A percentile compares a stretch with the other conserved stretches of the same genome.
phyloP scores from a whole-genome alignment of 345 rosid species.

The Trapa bicornis region DNA sequence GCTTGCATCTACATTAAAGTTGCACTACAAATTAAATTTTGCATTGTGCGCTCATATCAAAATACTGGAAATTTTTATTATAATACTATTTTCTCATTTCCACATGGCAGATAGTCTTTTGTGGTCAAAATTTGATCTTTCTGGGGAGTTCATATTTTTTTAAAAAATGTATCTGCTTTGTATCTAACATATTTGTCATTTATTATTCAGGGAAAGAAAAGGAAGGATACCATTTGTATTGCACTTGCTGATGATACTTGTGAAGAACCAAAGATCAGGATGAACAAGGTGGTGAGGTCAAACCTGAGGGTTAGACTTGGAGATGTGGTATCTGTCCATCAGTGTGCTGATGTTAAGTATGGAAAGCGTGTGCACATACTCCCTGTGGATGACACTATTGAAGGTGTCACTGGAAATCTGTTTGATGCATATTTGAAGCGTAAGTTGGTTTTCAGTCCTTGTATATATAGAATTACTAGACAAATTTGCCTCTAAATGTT shows the following conservation, averaged over 20 bases:
- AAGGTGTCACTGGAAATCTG: slow-evolving; percentile 85
- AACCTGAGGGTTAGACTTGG: slow-evolving; percentile 90
- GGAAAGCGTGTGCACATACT: slow-evolving; percentile 92
- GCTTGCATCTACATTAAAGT: background rate
- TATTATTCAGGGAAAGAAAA: slow-evolving; percentile 60
- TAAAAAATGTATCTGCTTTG: background rate
- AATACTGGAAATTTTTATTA: background rate
- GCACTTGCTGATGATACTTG: slow-evolving; percentile 78
- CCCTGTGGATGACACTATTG: slow-evolving; percentile 81
- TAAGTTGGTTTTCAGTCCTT: slow-evolving; percentile 22
- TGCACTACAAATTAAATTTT: background rate
- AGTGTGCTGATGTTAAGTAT: slow-evolving; percentile 83
- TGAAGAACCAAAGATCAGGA: slow-evolving; percentile 75
- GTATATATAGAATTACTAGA: too few species aligned
- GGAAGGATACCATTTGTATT: slow-evolving; percentile 73
- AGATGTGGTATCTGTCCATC: slow-evolving; percentile 82
- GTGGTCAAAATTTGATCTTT: background rate
- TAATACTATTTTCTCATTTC: background rate
- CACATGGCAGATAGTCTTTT: background rate
- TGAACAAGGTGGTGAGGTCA: slow-evolving; percentile 79
- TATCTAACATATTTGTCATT: background rate
- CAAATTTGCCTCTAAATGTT: too few species aligned
- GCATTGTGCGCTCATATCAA: background rate
- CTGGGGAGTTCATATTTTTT: too few species aligned
- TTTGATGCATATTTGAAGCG: slow-evolving; percentile 88